Percentiles rank a stretch among this genome's conserved stretches.
Evolutionary conservation across 148 eudicot genomes (phyloP).

Genomic region (Drosera capensis): DNA sequence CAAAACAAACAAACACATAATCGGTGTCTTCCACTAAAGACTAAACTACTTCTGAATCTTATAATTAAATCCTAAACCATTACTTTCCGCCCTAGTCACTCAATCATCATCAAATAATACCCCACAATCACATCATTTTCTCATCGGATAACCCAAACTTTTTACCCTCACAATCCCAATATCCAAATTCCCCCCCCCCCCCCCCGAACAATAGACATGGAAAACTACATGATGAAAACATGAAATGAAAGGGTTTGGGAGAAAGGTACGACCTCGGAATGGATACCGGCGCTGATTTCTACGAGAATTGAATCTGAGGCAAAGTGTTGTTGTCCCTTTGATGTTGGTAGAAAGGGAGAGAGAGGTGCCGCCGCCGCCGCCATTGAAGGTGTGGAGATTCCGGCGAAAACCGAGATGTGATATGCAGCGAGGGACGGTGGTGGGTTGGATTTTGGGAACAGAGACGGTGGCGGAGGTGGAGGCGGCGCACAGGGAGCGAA

Average conservation of each 20-base stretch:
- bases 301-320: conserved; percentile 2
- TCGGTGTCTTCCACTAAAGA: background rate
- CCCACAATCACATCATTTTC: no score
- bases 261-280: conserved; percentile 17
- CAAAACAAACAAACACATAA: conserved; percentile 2
- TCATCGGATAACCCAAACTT: no score
- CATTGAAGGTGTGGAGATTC: background rate
- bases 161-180: no score
- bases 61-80: background rate
- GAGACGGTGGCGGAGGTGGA: background rate
- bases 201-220: no score
- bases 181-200: no score
- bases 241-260: background rate
- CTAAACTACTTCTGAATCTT: background rate
- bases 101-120: no score
- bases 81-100: background rate
- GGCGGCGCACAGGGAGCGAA: background rate
- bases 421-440: background rate
- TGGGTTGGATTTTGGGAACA: background rate
- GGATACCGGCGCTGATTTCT: conserved; percentile 8
- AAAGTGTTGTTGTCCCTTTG: no score
- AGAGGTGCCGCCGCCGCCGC: background rate
- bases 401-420: background rate
- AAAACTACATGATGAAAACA: no score
- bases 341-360: background rate